Base-by-base conservation (phyloP, 306 rosid species). In the Aeschynomene evenia region DNA sequence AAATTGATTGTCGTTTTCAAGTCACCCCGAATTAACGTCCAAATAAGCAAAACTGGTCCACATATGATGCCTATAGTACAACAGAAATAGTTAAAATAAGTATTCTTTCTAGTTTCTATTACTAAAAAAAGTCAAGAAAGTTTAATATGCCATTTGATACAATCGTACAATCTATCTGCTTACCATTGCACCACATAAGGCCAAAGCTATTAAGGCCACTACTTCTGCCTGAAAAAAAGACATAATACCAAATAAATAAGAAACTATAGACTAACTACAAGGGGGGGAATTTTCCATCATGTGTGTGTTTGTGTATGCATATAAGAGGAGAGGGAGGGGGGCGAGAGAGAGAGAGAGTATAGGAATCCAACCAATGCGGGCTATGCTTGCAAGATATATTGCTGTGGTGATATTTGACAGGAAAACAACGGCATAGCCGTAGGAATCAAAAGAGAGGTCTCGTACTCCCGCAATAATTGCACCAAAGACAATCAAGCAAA, bases 151-250 rank as follows among this genome's bases (percentile, higher is more conserved):
- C 53, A 18, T 33, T 49, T 60, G 72, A 21, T 20, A n/a, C 69
- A 67, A 79, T 79, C 37, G 18, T 20, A n/a, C 63, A 67, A 79
- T 77, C 37, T 23, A 39, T 66, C 68, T 23, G 63, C 79, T 68
- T 80, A 88, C 95, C 92, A 6, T 91, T 91, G 82, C 95, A 91
- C 97, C 97, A 88, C 95, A 91, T 91, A 46, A 91, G 97, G 65
- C 95, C 95, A 82, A 86, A 91, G 86, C 95, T 91, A 76, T 86
- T 91, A 39, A 91, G 91, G 36, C 97, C 97, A 68, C 96, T 85
- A 40, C 89, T 79, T 83, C 88, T 91, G 61, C 97, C 97, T 88
- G 84, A 42, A 22, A 77, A 46, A 59, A 66, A 79, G 49, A 31
- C 24, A 71, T 18, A 55, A 19, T 26, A 37, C 19, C 13, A 64